phyloP scores from a whole-genome alignment of 192 early-diverging fungal species.

The Glomus cerebriforme region DNA sequence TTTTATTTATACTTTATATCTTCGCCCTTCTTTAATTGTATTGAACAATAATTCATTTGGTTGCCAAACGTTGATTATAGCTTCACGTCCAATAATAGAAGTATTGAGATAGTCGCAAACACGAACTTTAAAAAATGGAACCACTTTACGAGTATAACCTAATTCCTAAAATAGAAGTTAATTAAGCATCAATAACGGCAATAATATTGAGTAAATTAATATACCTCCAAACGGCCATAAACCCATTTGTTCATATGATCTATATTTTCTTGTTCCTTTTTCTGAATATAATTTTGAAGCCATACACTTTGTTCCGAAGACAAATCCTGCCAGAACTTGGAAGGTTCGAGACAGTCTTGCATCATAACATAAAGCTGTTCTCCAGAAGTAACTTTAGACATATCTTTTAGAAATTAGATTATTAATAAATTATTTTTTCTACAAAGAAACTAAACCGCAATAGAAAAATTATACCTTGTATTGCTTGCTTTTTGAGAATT shows the following conservation, averaged over 20 bases:
- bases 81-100: constrained; percentile 23
- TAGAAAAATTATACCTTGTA: neutral
- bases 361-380: neutral
- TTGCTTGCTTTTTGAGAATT: neutral
- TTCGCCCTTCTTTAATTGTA: constrained; percentile 55
- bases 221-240: neutral
- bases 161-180: neutral
- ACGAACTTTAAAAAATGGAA: constrained; percentile 47
- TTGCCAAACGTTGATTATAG: constrained; percentile 53
- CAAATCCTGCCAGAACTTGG: neutral
- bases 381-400: neutral
- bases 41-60: constrained; percentile 42
- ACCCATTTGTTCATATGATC: constrained; percentile 7
- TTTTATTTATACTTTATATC: constrained; percentile 45
- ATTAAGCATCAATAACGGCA: neutral
- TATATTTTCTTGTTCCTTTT: constrained; percentile 1
- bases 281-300: neutral
- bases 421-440: neutral
- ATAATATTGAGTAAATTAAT: neutral
- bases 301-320: neutral
- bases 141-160: constrained; percentile 36
- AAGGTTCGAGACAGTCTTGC: neutral
- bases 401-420: neutral
- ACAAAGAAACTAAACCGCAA: neutral
- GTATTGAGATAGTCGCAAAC: constrained; percentile 48